Evolutionary conservation across 108 stramenopile genomes (phyloP), one percentile per base, ranked within the genome.

Genomic region (Skeletonema marinoi): DNA sequence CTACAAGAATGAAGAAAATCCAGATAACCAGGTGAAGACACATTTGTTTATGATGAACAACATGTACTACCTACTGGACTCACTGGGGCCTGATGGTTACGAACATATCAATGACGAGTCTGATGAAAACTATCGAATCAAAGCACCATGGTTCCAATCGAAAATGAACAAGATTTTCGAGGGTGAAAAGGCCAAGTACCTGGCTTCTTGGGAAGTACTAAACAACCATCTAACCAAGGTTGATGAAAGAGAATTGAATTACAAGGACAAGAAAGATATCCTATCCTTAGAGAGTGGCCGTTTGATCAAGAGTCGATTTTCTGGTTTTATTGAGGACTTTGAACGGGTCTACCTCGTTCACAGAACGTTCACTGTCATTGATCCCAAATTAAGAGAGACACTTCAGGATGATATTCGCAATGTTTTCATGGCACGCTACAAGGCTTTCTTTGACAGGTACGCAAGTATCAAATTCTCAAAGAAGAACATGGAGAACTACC

Each of bases 31-130:
- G 41, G 91, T 87, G 5, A 88, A 91, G 67, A 78, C 78, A 29
- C 82, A 84, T 62, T 78, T 96, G 63, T 96, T 96, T 78, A 86
- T 96, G 88, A 89, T 96, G 84, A 96, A 96, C 87, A 96, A 96
- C 63, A 84, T 88, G 1, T 92, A 88, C 65, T 96, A 92, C 62
- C 50, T 96, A 6, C 70, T 88, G 14, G 88, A 93, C 35, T 86
- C 87, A 50, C 81, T 96, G 16, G 90, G 91, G 16, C 87, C 86
- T 6, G 50, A 75, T 38, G 73, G 60, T 11, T 62, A 81, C 7
- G 44, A 48, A 30, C 51, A 82, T 30, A 60, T 38, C 4, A 32
- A 33, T 3, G 81, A 66, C 4, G 35, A 59, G 8, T 75, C 78
- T 25, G 75, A 19, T 1, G 87, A 93, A 33, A 60, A 71, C 41